Evolutionary conservation across 2,329 filamentous ascomycete genomes (phyloP).

Genomic region (Periconia macrospinosa): DNA sequence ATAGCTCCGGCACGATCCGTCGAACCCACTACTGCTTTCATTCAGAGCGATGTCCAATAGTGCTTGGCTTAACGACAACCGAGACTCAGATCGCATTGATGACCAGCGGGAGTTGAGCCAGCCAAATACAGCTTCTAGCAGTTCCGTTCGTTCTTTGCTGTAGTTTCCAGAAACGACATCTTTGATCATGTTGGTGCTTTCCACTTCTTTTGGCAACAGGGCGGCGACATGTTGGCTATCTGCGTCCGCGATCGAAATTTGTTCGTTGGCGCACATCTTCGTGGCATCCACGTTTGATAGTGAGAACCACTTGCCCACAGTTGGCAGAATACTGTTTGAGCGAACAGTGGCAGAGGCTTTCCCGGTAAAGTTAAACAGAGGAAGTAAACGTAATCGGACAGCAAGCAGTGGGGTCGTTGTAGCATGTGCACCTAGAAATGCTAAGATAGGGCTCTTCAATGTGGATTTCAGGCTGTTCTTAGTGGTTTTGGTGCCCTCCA

Average conservation of each 20-base stretch:
- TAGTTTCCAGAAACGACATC: slow-evolving; percentile 52
- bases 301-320: slow-evolving; percentile 69
- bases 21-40: slow-evolving; percentile 32
- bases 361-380: slow-evolving; percentile 68
- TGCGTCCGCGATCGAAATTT: slow-evolving; percentile 51
- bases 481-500: slow-evolving; percentile 56
- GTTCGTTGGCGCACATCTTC: slow-evolving; percentile 53
- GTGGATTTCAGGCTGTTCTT: slow-evolving; percentile 58
- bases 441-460: slow-evolving; percentile 65
- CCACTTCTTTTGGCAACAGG: slow-evolving; percentile 59
- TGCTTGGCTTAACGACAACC: slow-evolving; percentile 61
- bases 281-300: slow-evolving; percentile 56
- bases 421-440: slow-evolving; percentile 74
- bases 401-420: slow-evolving; percentile 67
- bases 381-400: slow-evolving; percentile 73
- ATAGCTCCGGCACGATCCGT: slow-evolving; percentile 51
- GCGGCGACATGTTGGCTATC: slow-evolving; percentile 57
- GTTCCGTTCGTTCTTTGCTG: slow-evolving; percentile 51
- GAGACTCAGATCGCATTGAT: slow-evolving; percentile 66
- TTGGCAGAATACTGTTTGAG: slow-evolving; percentile 74
- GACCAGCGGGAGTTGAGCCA: slow-evolving; percentile 74
- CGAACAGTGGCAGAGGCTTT: slow-evolving; percentile 74
- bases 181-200: slow-evolving; percentile 59
- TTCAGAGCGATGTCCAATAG: slow-evolving; percentile 65
- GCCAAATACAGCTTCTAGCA: slow-evolving; percentile 67